Evolutionary conservation across 2,329 filamentous ascomycete species (phyloP).

Genomic region (Stagonosporopsis rhizophila): DNA sequence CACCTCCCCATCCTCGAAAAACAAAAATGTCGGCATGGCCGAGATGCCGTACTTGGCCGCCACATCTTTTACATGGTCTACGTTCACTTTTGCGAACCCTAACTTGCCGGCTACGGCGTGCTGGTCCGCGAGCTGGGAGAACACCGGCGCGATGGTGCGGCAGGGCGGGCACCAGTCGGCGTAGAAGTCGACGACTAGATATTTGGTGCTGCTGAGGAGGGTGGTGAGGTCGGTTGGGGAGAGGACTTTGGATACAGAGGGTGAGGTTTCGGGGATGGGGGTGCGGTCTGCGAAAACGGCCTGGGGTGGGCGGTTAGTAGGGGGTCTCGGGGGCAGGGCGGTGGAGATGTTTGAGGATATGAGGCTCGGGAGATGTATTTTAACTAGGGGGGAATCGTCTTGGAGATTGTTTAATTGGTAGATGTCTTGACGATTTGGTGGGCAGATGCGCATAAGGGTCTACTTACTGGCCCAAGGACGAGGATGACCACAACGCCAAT

Average conservation of each 20-base stretch:
- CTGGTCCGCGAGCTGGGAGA: conserved; percentile 57
- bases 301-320: neutral
- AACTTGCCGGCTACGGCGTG: conserved; percentile 53
- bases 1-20: conserved; percentile 24
- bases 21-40: conserved; percentile 46
- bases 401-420: too few species aligned
- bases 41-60: conserved; percentile 56
- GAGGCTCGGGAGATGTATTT: too few species aligned
- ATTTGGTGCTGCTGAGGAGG: neutral
- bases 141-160: conserved; percentile 58
- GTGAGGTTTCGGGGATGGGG: conserved; percentile 15
- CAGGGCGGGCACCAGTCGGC: conserved; percentile 62
- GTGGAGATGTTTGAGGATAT: neutral
- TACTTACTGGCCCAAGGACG: conserved; percentile 12
- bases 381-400: too few species aligned
- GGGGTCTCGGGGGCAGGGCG: neutral
- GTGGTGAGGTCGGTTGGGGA: neutral
- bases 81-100: conserved; percentile 62
- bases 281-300: conserved; percentile 14
- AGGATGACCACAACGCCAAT: conserved; percentile 15
- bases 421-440: neutral
- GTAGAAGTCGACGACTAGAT: conserved; percentile 17
- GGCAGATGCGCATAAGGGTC: too few species aligned
- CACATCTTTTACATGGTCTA: conserved; percentile 57
- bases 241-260: conserved; percentile 2